A percentile compares a stretch with the other conserved stretches of the same genome.
Evolutionary conservation across 345 rosid genomes (phyloP).

Genomic region (Hibiscus trionum): DNA sequence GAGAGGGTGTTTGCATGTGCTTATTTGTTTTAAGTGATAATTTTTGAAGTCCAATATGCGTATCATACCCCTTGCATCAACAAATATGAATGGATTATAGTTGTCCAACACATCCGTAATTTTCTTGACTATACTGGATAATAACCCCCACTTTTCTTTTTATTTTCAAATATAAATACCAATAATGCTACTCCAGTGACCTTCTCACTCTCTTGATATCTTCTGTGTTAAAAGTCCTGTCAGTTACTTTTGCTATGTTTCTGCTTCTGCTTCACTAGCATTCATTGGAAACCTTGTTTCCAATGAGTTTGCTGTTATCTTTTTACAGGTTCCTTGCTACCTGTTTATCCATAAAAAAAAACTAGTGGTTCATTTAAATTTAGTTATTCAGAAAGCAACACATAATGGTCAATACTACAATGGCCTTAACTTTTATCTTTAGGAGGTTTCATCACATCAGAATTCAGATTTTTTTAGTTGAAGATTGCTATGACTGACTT

Average conservation of each 20-base stretch:
- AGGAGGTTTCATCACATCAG: background rate
- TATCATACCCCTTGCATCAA: background rate
- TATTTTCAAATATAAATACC: background rate
- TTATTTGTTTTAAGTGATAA: background rate
- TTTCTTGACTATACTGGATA: background rate
- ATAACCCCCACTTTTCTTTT: background rate
- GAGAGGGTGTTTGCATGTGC: background rate
- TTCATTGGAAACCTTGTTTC: background rate
- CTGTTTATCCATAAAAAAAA: background rate
- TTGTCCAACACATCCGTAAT: background rate
- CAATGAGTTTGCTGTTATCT: background rate
- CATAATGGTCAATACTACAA: background rate
- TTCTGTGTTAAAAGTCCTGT: background rate
- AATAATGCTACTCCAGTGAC: background rate
- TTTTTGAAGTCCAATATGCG: background rate
- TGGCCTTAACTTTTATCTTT: background rate
- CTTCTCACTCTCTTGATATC: background rate
- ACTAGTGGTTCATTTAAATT: background rate
- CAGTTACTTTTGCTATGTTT: background rate
- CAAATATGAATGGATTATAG: background rate
- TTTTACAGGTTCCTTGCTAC: background rate
- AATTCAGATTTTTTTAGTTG: background rate
- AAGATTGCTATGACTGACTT: background rate
- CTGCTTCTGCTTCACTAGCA: background rate
- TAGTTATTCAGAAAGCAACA: background rate